Percentiles rank a stretch among this genome's conserved stretches.
These are phyloP conservation scores for Cystoderma amianthinum DNA, from an alignment of 768 basidiomycete species.

Conservation along the genomic window DNA sequence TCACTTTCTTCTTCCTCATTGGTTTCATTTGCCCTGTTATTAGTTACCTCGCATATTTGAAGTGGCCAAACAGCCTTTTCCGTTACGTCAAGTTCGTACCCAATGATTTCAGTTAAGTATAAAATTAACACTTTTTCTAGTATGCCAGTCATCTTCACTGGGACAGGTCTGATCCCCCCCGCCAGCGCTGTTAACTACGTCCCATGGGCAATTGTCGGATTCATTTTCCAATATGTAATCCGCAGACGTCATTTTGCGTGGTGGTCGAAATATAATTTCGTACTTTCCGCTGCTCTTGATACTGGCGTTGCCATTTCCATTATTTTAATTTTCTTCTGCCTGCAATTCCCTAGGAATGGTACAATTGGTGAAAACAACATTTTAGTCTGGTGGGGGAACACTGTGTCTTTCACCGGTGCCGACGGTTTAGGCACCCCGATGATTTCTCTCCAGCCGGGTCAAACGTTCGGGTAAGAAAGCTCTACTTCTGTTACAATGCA, in stretches of 20 bases:
- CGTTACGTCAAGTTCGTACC: conserved; percentile 53
- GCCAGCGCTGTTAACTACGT: conserved; percentile 81
- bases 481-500: background rate
- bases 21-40: conserved; percentile 56
- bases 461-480: conserved; percentile 23
- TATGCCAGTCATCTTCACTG: conserved; percentile 50
- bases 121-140: conserved; percentile 1
- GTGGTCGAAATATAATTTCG: conserved; percentile 75
- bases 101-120: conserved; percentile 3
- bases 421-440: conserved; percentile 19
- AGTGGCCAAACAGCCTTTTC: conserved; percentile 52
- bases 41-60: conserved; percentile 48
- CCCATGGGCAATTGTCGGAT: conserved; percentile 62
- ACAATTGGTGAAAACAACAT: conserved; percentile 46
- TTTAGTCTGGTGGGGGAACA: conserved; percentile 59
- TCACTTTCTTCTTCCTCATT: conserved; percentile 65
- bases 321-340: conserved; percentile 54
- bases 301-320: conserved; percentile 59
- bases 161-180: conserved; percentile 64
- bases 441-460: conserved; percentile 16
- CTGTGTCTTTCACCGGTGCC: conserved; percentile 17
- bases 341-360: conserved; percentile 39
- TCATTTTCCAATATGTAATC: conserved; percentile 69
- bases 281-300: conserved; percentile 65
- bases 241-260: conserved; percentile 57